Evolutionary conservation across 2,329 filamentous ascomycete genomes (phyloP), one percentile per base, ranked within the genome.

Genomic region (Cladosporium sp.): DNA sequence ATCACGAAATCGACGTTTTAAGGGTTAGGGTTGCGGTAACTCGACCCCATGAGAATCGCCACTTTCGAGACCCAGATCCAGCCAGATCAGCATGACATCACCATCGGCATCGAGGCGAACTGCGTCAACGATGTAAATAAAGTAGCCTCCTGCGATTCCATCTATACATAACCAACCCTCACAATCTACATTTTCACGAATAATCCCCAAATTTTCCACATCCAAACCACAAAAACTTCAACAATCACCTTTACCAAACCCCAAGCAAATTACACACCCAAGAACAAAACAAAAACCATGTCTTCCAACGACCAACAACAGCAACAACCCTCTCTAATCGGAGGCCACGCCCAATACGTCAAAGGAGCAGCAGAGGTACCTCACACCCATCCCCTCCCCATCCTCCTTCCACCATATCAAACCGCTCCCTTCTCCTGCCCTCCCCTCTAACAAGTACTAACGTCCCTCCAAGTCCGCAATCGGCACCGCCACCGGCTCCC

Each of bases 341-440:
- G 76, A 52, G 76, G 78, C 36, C 84, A 87, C 63, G 82, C 75
- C 27, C 79, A 86, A 61, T 88, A 85, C 60, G 75, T 80, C 60
- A 87, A 86, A 61, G 84, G 84, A 46, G 80, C 80, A 6, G 77
- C 80, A 49, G 81, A 85, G 70, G 84, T 83, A 67, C 50, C 67
- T 61, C 32, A 25, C n/a, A 29, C 25, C 30, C 27, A 41, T 8
- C 9, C 20, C 36, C 33, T 46, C 36, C 39, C 42, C 47, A 36
- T 40, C 32, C 18, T 32, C 42, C 16, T 29, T 16, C 8, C 35
- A 16, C 30, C 30, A 30, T 40, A 39, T 38, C 39, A 49, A 15
- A 18, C 38, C n/a, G 22, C 27, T 7, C 22, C 36, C 33, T 47
- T 35, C 38, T 39, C 48, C 30, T 42, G 7, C 18, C 5, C 56